Conservation (phyloP, 2,329 filamentous ascomycete species). For the Mycosphaerelloides madeirae region DNA sequence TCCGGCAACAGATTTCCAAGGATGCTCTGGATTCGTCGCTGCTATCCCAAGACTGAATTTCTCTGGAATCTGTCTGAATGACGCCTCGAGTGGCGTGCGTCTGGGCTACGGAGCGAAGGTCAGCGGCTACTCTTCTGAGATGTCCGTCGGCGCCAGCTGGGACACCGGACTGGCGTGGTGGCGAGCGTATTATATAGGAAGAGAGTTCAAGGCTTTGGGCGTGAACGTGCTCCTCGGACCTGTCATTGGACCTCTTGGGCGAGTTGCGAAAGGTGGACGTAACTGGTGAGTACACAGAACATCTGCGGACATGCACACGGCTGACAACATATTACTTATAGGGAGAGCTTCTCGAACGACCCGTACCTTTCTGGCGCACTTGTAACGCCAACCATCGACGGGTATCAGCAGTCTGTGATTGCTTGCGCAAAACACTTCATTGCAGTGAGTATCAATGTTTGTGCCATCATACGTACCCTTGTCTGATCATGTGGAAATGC, state of each 20-base stretch:
- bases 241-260: constrained; percentile 28
- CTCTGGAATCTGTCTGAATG: constrained; percentile 39
- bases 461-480: too few relatives aligned
- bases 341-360: constrained; percentile 58
- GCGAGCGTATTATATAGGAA: constrained; percentile 31
- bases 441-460: neutral
- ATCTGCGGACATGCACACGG: too few relatives aligned
- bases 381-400: constrained; percentile 21
- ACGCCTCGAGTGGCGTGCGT: constrained; percentile 36
- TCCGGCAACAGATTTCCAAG: constrained; percentile 11
- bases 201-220: constrained; percentile 30
- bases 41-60: constrained; percentile 37
- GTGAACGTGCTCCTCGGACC: constrained; percentile 29
- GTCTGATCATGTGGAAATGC: constrained; percentile 3
- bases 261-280: constrained; percentile 28
- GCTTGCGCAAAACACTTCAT: constrained; percentile 30
- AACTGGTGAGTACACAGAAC: constrained; percentile 22
- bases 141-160: constrained; percentile 37
- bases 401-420: constrained; percentile 36
- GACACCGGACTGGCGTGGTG: constrained; percentile 32
- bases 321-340: too few relatives aligned
- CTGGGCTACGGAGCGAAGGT: constrained; percentile 51
- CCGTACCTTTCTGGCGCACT: constrained; percentile 35
- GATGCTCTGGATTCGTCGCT: constrained; percentile 52
- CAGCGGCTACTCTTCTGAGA: constrained; percentile 36